Conservation (phyloP, 176 grass and related monocot genomes). For the Aegilops sharonensis region DNA sequence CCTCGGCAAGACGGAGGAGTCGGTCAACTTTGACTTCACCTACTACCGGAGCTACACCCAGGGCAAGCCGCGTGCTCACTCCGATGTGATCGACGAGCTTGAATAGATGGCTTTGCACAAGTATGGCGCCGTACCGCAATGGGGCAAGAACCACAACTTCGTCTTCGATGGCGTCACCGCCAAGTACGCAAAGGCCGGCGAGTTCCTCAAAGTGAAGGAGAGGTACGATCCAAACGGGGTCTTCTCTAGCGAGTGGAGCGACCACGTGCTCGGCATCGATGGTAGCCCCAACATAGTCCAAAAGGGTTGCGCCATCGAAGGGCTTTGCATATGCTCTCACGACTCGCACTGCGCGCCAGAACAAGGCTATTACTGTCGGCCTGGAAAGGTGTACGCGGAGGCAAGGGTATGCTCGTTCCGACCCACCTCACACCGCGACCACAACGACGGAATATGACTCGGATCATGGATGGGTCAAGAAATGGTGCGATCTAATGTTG, state of each 20-base stretch:
- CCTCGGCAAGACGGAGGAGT: slow-evolving; percentile 46
- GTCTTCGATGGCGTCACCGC: background rate
- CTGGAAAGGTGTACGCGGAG: slow-evolving; percentile 22
- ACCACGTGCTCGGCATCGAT: slow-evolving; percentile 33
- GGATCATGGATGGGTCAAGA: no score
- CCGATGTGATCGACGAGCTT: slow-evolving; percentile 38
- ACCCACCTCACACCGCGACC: background rate
- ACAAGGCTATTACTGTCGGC: slow-evolving; percentile 23
- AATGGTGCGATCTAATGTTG: no score
- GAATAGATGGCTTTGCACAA: slow-evolving; percentile 42
- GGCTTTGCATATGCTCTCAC: slow-evolving; percentile 29
- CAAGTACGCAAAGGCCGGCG: background rate
- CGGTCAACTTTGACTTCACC: slow-evolving; percentile 54
- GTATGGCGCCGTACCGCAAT: slow-evolving; percentile 37
- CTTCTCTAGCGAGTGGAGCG: slow-evolving; percentile 54
- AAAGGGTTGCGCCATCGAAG: slow-evolving; percentile 38
- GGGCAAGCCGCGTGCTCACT: slow-evolving; percentile 30
- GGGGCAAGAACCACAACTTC: slow-evolving; percentile 24
- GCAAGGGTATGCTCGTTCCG: slow-evolving; percentile 40
- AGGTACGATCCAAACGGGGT: background rate
- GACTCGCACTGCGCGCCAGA: slow-evolving; percentile 36
- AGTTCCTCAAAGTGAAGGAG: background rate
- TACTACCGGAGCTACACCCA: slow-evolving; percentile 55
- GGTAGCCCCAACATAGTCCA: background rate
- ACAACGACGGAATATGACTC: no score